phyloP scores from a whole-genome alignment of 176 grass and related monocot genomes.

The Juncus effusus region DNA sequence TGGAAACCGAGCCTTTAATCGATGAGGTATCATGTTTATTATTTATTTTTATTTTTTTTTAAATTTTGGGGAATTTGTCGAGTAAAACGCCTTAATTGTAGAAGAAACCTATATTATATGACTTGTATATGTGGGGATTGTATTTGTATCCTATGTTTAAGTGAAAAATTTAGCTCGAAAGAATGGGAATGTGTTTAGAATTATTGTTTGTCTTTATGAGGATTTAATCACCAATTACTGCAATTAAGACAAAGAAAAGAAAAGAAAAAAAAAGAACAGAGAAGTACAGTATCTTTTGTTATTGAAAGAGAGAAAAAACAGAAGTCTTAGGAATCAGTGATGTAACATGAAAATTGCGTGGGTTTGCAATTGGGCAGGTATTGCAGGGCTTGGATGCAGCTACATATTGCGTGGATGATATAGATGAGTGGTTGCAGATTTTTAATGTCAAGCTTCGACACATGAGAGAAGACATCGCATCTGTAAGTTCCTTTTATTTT shows the following conservation, averaged over 20 bases:
- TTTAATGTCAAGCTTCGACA: slow-evolving; percentile 95
- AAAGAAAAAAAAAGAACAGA: not conserved
- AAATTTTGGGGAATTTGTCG: too few species aligned
- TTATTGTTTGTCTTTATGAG: too few species aligned
- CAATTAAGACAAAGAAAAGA: too few species aligned
- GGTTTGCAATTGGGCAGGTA: slow-evolving; percentile 49
- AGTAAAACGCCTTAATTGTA: too few species aligned
- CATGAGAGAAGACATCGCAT: slow-evolving; percentile 99
- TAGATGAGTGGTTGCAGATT: slow-evolving; percentile 95
- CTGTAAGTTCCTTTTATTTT: slow-evolving; percentile 52
- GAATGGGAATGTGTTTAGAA: slow-evolving; percentile 7
- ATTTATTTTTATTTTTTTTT: slow-evolving; percentile 19
- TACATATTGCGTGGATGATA: slow-evolving; percentile 73
- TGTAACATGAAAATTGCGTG: too few species aligned
- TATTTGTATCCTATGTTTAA: too few species aligned
- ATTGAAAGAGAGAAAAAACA: not conserved
- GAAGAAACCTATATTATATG: too few species aligned
- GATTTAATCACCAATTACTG: too few species aligned
- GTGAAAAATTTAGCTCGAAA: too few species aligned
- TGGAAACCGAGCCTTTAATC: slow-evolving; percentile 86
- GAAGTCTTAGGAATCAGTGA: not conserved
- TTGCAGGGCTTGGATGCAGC: slow-evolving; percentile 76
- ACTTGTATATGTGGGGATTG: too few species aligned
- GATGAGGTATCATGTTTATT: slow-evolving; percentile 61
- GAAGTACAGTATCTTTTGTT: not conserved